Evolutionary conservation across 2,329 filamentous ascomycete species (phyloP).

Genomic region (Xylariales sp.): DNA sequence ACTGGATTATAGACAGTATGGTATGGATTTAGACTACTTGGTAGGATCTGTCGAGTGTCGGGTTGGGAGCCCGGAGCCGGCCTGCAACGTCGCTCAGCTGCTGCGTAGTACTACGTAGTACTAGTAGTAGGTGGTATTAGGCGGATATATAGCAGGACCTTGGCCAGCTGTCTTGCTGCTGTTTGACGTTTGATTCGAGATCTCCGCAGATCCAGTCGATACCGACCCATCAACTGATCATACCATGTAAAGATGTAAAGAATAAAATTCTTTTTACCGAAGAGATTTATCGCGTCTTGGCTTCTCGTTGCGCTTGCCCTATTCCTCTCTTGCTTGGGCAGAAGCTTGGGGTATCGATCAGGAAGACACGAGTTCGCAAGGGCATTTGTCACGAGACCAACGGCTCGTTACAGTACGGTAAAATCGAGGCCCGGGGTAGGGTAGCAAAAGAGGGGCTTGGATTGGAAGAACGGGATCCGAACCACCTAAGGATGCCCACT

Average conservation of each 20-base stretch:
- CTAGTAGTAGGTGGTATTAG: not conserved
- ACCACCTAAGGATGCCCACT: conserved; percentile 3
- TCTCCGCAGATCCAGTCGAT: conserved; percentile 6
- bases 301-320: not conserved
- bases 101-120: too few species aligned
- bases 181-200: not conserved
- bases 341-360: not conserved
- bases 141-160: not conserved
- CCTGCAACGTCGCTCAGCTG: not conserved
- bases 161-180: not conserved
- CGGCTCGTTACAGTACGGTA: conserved; percentile 5
- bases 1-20: not conserved
- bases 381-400: conserved; percentile 20
- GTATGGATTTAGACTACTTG: too few species aligned
- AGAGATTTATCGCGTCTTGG: not conserved
- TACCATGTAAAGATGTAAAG: too few species aligned
- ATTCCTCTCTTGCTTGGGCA: not conserved
- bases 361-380: conserved; percentile 1
- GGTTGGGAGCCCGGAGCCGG: too few species aligned
- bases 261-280: not conserved
- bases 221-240: not conserved
- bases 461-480: conserved; percentile 30
- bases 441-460: conserved; percentile 22
- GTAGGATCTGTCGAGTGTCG: too few species aligned
- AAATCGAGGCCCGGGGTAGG: conserved; percentile 3